Evolutionary conservation across 2,329 filamentous ascomycete genomes (phyloP), one percentile per base, ranked within the genome.

Genomic region (Sporothrix brunneoviolacea): DNA sequence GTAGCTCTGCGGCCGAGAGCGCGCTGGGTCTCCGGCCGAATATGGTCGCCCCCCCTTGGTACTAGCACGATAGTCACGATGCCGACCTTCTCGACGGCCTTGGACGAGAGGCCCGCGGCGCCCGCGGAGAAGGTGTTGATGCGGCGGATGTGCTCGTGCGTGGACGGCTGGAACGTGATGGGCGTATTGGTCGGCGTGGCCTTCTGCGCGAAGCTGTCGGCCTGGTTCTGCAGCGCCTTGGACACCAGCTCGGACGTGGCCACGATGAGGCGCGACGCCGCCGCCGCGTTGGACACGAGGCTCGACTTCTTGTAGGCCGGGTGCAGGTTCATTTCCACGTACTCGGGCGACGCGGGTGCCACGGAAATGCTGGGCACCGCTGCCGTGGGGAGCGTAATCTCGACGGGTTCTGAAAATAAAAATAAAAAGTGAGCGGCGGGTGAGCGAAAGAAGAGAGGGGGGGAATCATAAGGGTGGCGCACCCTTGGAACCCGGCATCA

Each of bases 401-500:
- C 85, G 43, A 93, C 88, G 3, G 88, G 88, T 56, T 90, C 87
- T 85, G 30, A 10, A 18, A 2, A n/a, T 10, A 9, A 47, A 19
- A 7, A 19, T 19, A 38, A 22, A 4, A 36, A 16, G n/a, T 7
- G 22, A n/a, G n/a, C n/a, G n/a, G n/a, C n/a, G n/a, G n/a, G n/a
- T n/a, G 22, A 19, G 15, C 7, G 8, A 4, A 19, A 16, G 7
- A 32, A 27, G 30, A 18, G 18, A 10, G 27, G 2, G 9, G 39
- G 15, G 24, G 24, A 10, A 6, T 28, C 24, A 28, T 10, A n/a
- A 12, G 28, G 10, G 10, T 10, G 2, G 3, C 12, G 8, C 73
- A 95, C 90, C 87, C 76, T 98, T 97, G 5, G 87, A 91, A n/a
- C 93, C 93, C 15, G 85, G 83, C 64, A 85, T 82, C 55, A 98